phyloP scores from a whole-genome alignment of 2,329 filamentous ascomycete genomes.

The Diaporthe longicolla region DNA sequence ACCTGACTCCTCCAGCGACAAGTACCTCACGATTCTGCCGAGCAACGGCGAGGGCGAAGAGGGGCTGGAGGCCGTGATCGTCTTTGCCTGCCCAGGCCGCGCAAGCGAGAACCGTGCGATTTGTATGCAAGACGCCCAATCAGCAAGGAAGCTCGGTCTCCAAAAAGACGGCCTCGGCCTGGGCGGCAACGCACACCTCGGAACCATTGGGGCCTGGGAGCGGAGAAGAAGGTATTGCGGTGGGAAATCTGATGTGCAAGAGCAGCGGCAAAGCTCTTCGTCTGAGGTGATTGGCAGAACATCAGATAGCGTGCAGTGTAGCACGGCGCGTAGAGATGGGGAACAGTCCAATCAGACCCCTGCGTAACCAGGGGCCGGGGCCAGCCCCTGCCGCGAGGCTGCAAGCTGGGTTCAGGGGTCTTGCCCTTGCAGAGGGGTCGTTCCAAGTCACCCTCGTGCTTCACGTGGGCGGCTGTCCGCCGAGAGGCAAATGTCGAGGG shows the following conservation, averaged over 20 bases:
- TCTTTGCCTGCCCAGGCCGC: constrained; percentile 31
- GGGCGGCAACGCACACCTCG: constrained; percentile 39
- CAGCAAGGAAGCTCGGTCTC: constrained; percentile 19
- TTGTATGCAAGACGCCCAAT: constrained; percentile 34
- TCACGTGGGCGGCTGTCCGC: constrained; percentile 20
- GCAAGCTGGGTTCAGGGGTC: constrained; percentile 38
- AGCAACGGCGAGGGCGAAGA: constrained; percentile 19
- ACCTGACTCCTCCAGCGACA: constrained; percentile 26
- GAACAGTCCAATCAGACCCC: constrained; percentile 38
- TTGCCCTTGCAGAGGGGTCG: constrained; percentile 35
- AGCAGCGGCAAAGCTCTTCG: constrained; percentile 34
- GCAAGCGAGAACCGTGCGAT: constrained; percentile 23
- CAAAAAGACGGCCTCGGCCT: constrained; percentile 32
- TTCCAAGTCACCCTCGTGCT: constrained; percentile 28
- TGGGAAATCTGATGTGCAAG: constrained; percentile 35
- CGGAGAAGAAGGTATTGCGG: constrained; percentile 31
- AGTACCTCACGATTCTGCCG: constrained; percentile 17
- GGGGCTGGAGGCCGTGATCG: constrained; percentile 36
- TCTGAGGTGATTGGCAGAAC: constrained; percentile 41
- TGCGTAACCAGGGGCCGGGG: constrained; percentile 28
- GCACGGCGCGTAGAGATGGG: constrained; percentile 42
- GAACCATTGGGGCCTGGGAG: constrained; percentile 34
- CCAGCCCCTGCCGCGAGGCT: constrained; percentile 34
- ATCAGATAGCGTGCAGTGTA: constrained; percentile 37
- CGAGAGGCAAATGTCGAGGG: constrained; percentile 6